phyloP scores from a whole-genome alignment of 1,284 basidiomycete genomes.

The Tilletia caries region DNA sequence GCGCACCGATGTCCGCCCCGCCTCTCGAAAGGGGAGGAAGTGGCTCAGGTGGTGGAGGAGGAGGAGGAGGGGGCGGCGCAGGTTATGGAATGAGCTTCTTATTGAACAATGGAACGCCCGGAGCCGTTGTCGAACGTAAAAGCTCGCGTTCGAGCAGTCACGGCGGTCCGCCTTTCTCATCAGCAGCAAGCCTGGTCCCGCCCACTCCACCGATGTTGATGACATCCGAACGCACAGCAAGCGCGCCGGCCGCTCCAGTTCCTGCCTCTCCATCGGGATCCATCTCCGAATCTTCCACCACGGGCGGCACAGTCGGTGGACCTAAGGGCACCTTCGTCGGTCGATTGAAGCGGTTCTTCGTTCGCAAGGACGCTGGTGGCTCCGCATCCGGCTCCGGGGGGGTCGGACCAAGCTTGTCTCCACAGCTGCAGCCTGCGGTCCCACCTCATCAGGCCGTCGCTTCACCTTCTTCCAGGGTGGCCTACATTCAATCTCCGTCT shows the following conservation, averaged over 20 bases:
- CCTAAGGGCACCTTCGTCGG: background rate
- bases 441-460: too few relatives aligned
- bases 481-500: background rate
- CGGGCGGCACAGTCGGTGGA: background rate
- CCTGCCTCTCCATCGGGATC: background rate
- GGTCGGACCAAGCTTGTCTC: too few relatives aligned
- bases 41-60: background rate
- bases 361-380: background rate
- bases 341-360: background rate
- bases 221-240: background rate
- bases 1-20: too few relatives aligned
- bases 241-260: background rate
- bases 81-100: constrained; percentile 5
- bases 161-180: background rate
- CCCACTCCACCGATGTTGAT: background rate
- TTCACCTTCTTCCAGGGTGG: too few relatives aligned
- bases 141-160: too few relatives aligned
- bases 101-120: constrained; percentile 2
- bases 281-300: background rate
- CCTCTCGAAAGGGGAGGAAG: too few relatives aligned
- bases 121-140: background rate
- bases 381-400: background rate
- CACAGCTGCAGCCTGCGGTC: too few relatives aligned
- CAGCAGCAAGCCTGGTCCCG: background rate
- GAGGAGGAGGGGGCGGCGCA: background rate